A percentile compares a stretch with the other conserved stretches of the same genome.
Evolutionary conservation across 108 stramenopile genomes (phyloP).

Genomic region (Schizochytrium sp.): DNA sequence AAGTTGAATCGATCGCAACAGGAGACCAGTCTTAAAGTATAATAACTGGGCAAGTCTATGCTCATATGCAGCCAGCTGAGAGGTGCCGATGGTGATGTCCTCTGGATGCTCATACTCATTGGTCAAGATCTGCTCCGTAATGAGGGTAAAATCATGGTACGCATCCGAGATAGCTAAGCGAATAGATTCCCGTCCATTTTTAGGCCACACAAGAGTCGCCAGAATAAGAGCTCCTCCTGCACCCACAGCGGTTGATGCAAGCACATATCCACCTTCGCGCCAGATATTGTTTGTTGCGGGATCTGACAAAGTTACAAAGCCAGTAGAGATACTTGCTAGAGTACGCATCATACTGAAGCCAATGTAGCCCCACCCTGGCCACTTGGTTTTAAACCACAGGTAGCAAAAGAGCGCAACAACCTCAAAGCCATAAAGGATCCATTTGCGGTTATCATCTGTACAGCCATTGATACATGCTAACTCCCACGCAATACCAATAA

Average conservation of each 20-base stretch:
- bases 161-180: not conserved
- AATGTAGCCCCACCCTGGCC: not conserved
- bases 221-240: not conserved
- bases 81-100: not conserved
- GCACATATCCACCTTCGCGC: not conserved
- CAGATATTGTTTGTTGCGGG: not conserved
- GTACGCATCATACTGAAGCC: slow-evolving; percentile 34
- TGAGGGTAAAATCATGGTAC: not conserved
- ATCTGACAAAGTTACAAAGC: not conserved
- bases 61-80: not conserved
- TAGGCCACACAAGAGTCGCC: not conserved
- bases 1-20: not conserved
- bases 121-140: not conserved
- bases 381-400: not conserved
- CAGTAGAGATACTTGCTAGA: slow-evolving; percentile 17
- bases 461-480: slow-evolving; percentile 21
- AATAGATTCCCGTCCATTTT: not conserved
- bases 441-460: not conserved
- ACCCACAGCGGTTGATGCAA: not conserved
- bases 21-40: not conserved
- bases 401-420: not conserved
- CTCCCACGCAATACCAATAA: slow-evolving; percentile 1
- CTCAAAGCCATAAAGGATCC: slow-evolving; percentile 42
- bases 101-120: not conserved
- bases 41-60: not conserved